Evolutionary conservation across 768 basidiomycete species (phyloP).

Genomic region (Mycena crocata): DNA sequence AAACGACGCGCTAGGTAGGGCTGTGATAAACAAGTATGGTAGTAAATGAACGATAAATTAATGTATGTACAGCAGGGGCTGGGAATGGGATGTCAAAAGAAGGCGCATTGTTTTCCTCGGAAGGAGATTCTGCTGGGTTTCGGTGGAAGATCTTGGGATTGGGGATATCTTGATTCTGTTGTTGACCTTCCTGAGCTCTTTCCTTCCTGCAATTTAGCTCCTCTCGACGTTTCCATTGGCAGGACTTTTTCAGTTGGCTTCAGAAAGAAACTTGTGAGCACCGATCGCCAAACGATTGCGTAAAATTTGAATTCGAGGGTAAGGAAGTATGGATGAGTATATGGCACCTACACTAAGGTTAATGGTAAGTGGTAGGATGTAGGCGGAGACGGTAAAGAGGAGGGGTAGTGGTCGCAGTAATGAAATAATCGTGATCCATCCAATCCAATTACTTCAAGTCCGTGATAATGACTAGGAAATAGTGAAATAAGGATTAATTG

Average conservation of each 20-base stretch:
- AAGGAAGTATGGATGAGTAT: slow-evolving; percentile 18
- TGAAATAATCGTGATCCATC: slow-evolving; percentile 15
- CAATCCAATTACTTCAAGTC: slow-evolving; percentile 23
- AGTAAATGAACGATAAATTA: background rate
- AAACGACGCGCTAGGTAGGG: background rate
- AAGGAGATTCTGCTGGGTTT: too few species aligned
- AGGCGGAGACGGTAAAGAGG: slow-evolving; percentile 13
- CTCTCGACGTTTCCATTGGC: too few species aligned
- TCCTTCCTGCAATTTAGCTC: too few species aligned
- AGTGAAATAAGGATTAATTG: slow-evolving; percentile 29
- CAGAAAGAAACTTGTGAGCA: too few species aligned
- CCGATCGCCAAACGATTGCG: too few species aligned
- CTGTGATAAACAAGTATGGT: background rate
- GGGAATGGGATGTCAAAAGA: too few species aligned
- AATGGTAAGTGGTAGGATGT: slow-evolving; percentile 24
- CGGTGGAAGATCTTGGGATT: too few species aligned
- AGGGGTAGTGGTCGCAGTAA: background rate
- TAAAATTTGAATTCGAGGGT: too few species aligned
- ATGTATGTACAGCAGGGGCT: background rate
- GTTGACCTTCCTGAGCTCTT: too few species aligned
- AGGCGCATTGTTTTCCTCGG: too few species aligned
- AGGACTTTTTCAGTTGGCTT: too few species aligned
- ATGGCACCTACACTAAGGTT: slow-evolving; percentile 27
- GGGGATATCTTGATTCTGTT: too few species aligned
- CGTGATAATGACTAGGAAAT: slow-evolving; percentile 17